Evolutionary conservation across 208 protist species (phyloP), one percentile per base, ranked within the genome.

Genomic region (Wallacemonas sp.): DNA sequence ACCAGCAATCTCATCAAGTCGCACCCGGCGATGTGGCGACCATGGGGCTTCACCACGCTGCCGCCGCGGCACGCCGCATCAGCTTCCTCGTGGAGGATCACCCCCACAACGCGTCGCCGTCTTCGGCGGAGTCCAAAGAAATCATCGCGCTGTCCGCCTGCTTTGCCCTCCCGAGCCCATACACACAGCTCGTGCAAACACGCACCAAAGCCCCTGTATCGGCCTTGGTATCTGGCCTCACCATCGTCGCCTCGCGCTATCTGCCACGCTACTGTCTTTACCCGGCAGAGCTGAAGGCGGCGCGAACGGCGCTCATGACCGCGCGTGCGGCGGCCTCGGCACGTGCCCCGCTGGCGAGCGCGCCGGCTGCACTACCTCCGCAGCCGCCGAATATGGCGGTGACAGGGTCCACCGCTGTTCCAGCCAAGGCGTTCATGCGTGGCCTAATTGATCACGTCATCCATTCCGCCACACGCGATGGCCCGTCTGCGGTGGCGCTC

Each of bases 111-210:
- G 30, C 36, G 0, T 62, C 66, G 22, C 54, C 71, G 30, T 66
- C 59, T 0, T 12, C 54, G 17, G 60, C 4, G 17, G 86, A 86
- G 39, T 68, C 59, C 46, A 28, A 70, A 14, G 87, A 93, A 66
- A 72, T 87, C 42, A 41, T 65, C 17, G 70, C 62, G 22, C 62
- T 90, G 22, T 86, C 83, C 41, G 39, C 26, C 3, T 24, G 56
- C 31, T 82, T 72, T 68, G 42, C 60, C 46, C 33, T 90, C 30
- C 77, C 79, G 15, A 79, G 77, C 8, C 87, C 84, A 2, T 87
- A 76, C 67, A 93, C 87, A 2, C 70, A 75, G 19, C 78, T 90
- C 54, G 41, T 75, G 30, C 75, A 79, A 62, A 17, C 26, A 15
- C 58, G 59, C 4, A 6, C 26, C 24, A 30, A 30, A 0, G 46